Percentiles rank a stretch among this genome's conserved stretches.
Evolutionary conservation across 768 basidiomycete genomes (phyloP).

Genomic region (Trametes coccinea): DNA sequence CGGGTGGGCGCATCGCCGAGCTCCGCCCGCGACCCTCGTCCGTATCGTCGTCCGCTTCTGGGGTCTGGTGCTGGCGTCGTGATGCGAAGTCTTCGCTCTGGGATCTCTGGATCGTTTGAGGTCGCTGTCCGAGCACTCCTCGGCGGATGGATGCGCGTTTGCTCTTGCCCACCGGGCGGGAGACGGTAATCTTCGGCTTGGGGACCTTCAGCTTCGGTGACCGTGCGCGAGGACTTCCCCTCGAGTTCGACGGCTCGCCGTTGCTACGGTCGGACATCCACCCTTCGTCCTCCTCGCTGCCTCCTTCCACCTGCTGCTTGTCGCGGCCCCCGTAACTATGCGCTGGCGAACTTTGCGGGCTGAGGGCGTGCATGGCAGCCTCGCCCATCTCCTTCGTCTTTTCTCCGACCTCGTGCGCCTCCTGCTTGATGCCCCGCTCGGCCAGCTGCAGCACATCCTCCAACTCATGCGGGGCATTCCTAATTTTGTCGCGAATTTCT

Average conservation of each 20-base stretch:
- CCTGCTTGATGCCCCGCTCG: slow-evolving; percentile 22
- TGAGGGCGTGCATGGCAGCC: slow-evolving; percentile 21
- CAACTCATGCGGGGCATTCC: slow-evolving; percentile 15
- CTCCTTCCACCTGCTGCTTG: neutral
- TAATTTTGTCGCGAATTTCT: slow-evolving; percentile 25
- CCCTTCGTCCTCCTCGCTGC: slow-evolving; percentile 57
- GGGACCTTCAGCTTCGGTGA: slow-evolving; percentile 26
- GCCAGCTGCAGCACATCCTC: slow-evolving; percentile 20
- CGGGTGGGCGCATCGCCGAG: slow-evolving; percentile 3
- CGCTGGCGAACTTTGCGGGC: slow-evolving; percentile 4
- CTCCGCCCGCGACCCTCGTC: slow-evolving; percentile 27
- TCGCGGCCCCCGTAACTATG: neutral
- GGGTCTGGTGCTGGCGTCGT: neutral
- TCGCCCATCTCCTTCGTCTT: slow-evolving; percentile 23
- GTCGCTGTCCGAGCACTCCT: slow-evolving; percentile 20
- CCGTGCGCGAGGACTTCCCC: slow-evolving; percentile 12
- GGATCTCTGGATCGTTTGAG: slow-evolving; percentile 12
- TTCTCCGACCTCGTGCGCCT: slow-evolving; percentile 21
- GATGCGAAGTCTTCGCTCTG: slow-evolving; percentile 14
- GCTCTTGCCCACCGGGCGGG: slow-evolving; percentile 14
- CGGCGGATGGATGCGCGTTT: slow-evolving; percentile 19
- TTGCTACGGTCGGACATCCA: slow-evolving; percentile 62
- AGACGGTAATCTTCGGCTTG: slow-evolving; percentile 16
- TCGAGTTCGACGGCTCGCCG: slow-evolving; percentile 14
- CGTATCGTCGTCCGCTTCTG: slow-evolving; percentile 10